Base-by-base conservation (phyloP, 164 flowering plant species). In the Berberis thunbergii region DNA sequence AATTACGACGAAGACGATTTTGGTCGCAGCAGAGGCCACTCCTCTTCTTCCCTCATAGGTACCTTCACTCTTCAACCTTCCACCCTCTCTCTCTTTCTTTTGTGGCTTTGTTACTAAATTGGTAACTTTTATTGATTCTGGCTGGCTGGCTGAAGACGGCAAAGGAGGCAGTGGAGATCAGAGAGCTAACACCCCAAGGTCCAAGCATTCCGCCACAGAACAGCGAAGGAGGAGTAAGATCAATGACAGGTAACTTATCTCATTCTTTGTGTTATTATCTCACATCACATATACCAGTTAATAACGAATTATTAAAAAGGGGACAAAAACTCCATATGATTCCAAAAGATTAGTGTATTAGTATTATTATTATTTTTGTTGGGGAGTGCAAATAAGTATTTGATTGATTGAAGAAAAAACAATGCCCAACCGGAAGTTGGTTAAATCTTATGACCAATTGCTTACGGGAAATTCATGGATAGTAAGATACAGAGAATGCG, bases 191-290 rank as follows among this genome's bases (percentile, higher is more conserved):
- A 85, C 92, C 2, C 85, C 85, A 3, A 69, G 97, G 54, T 89
- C 96, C 13, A 93, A 93, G 74, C 98, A 93, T 73, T 93, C 98
- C 38, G 98, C 89, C 8, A 89, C 98, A 3, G 98, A 93, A 76
- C 98, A 93, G 72, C 87, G 98, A 5, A 77, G 98, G 61, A 81
- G 98, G 75, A 85, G 97, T 80, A 93, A 93, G 70, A 93, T 93
- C 60, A 93, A 89, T 64, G 97, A 93, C 68, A 84, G 98, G 98
- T 79, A 79, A 71, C 88, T 70, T 40, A 1, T 60, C 11, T 49
- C 11, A 11, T 39, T 46, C 4, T 4, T 46, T 46, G 49, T 4
- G 49, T 8, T 46, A 46, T 26, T 26, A 26, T 26, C 26, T 26
- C 26, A 26, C 26, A 26, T 26, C 26, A 26, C 26, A 26, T 26